Evolutionary conservation across 345 rosid genomes (phyloP), one percentile per base, ranked within the genome.

Genomic region (Salix caprea): DNA sequence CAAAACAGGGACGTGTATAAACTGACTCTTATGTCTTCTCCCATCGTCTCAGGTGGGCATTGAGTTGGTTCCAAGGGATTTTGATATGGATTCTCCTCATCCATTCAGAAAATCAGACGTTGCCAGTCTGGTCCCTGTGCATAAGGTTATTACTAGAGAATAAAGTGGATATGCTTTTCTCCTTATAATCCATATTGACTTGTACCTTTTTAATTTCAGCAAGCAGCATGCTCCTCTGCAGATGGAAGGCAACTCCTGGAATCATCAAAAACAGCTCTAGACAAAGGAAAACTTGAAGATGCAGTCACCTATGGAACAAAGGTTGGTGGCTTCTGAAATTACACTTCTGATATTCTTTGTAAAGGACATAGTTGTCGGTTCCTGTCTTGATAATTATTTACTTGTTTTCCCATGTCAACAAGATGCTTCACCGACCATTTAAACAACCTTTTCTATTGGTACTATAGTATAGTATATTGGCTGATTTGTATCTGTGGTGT

Each of bases 201-300:
- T 72, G 74, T 60, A 15, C 80, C 77, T 67, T 85, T 66, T 80
- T 81, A 67, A 82, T 65, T 80, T 81, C 94, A 96, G 99, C 98
- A 96, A 96, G 98, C 97, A 67, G 97, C 99, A 70, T 96, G 97
- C 88, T 92, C 99, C 76, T 92, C 99, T 84, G 99, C 99, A 26
- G 98, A 96, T 86, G 99, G 99, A 82, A 90, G 99, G 76, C 98
- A 93, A 75, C 99, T 96, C 77, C 86, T 96, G 72, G 99, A 96
- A 85, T 96, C 97, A 72, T 96, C 99, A 74, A 96, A 96, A 88
- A 93, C 99, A 71, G 99, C 99, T 76, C 85, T 93, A 74, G 99
- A 96, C 82, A 96, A 96, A 81, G 99, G 99, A 79, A 96, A 96
- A 85, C 99, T 96, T 77, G 99, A 93, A 89, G 99, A 96, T 86